Base-by-base conservation (phyloP, 257 asterid genomes). In the Buddleja alternifolia region DNA sequence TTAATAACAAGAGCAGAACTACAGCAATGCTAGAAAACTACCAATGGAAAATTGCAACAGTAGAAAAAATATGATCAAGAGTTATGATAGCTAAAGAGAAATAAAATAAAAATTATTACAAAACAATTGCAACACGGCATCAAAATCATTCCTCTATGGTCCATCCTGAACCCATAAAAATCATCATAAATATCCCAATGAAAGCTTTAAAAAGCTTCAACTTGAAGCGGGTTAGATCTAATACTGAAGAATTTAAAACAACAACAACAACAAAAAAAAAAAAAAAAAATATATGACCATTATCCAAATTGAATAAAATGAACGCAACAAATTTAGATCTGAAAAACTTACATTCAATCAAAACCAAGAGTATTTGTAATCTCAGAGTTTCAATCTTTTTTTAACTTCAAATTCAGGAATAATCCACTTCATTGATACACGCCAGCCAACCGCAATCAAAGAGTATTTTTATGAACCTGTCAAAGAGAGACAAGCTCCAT, bases 251-350 rank as follows among this genome's bases (percentile, higher is more conserved):
- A 57, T 34, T 48, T 15, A 25, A 19, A 63, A 63, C 17, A 20
- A 69, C 34, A 67, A 16, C 9, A 68, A 37, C 23, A 42, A 48
- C 3, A 29, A 29, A 6, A 17, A 50, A 58, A 37, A 42, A 62
- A 29, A 36, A 23, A n/a, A 5, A 25, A 44, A 67, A 67, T 51
- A 51, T 53, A 52, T 15, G 60, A 54, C 68, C 48, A 77, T 59
- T 6, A 57, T 44, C 14, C 66, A n/a, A 79, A 32, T 66, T 73
- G 71, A 70, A 63, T 50, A 25, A 29, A 40, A 59, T 50, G 36
- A 80, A n/a, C 15, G 60, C 64, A 60, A 51, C 15, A 78, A n/a
- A 78, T 76, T 77, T 85, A 80, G 90, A 86, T 90, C 97, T 87
- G 87, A 74, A 51, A 54, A 73, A 84, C 89, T 88, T 80, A 87